Evolutionary conservation across 257 asterid genomes (phyloP), one percentile per base, ranked within the genome.

Genomic region (Ilex aquifolium): DNA sequence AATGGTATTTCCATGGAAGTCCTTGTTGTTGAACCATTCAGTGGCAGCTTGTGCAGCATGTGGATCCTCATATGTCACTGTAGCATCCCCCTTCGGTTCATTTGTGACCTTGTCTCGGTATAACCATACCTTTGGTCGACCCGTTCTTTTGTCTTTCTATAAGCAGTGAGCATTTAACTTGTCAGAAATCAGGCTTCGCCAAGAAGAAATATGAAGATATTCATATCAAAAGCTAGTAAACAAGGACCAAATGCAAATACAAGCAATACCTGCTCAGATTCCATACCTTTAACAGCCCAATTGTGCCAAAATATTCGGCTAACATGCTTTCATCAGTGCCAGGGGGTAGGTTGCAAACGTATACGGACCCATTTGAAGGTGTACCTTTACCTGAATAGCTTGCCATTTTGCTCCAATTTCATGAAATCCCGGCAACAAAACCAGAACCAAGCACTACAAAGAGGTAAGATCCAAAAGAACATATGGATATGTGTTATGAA

Each of bases 31-130:
- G 70, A 89, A 93, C 99, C 99, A 93, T 54, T 93, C 99, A 69
- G 90, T 88, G 71, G 96, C 99, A 71, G 99, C 99, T 74, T 82
- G 74, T 60, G 97, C 99, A 75, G 99, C 99, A 78, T 87, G 99
- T 53, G 97, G 97, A 62, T 90, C 99, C 81, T 93, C 99, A 70
- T 93, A 93, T 9, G 99, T 87, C 70, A 93, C 95, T 0, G 96
- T 93, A 63, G 99, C 99, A 74, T 93, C 99, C 54, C 99, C 99
- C 76, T 92, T 93, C 3, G 96, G 99, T 81, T 89, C 97, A 72
- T 82, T 82, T 9, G 97, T 90, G 66, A 72, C 83, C 79, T 93
- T 93, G 75, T 93, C 97, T 58, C 36, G 96, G 74, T 93, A 93
- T 44, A 90, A 60, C 99, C 99, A 93, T 81, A 93, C 81, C 86